Evolutionary conservation across 495 filamentous ascomycete genomes (phyloP), one percentile per base, ranked within the genome.

Genomic region (Neurospora sp.): DNA sequence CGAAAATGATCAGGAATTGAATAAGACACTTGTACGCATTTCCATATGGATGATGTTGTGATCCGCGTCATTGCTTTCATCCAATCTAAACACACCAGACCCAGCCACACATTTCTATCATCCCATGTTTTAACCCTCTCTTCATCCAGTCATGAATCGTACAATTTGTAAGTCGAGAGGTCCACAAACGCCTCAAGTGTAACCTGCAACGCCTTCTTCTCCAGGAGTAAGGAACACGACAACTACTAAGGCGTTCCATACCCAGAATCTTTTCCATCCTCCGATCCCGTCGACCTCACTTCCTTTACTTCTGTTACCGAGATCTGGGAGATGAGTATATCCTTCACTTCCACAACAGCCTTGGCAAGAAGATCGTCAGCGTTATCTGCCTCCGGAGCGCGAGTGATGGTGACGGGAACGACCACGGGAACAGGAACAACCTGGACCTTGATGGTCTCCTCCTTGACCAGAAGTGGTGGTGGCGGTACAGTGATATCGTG

Each of bases 201-300:
- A n/a, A 41, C 39, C 39, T n/a, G 40, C 40, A 16, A 41, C 12
- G 40, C 40, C 40, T 41, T 16, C 40, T 41, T 16, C 40, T 41
- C 39, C 18, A 8, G 12, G 7, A 20, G 18, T 69, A 0, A n/a
- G 8, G 14, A 14, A 8, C 31, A 38, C 37, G 35, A 16, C 31
- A 22, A 37, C 59, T 35, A 68, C 20, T 59, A 74, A 9, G 75
- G 74, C 4, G 75, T 76, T 0, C 78, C 80, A 65, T 81, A 82
- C 12, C 80, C 81, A 3, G 81, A 81, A 61, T 82, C 81, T 6
- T 47, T 75, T 1, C 78, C 73, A 69, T 73, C 59, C 75, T 73
- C 59, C 69, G 71, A 74, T 73, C 59, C 59, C 47, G 39, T 65
- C 42, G 27, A 31, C 27, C 27, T 65, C 22, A 18, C 14, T 18